These are phyloP conservation scores for Aegilops sharonensis DNA, from an alignment of 176 grass and related monocot species.

Conservation along the genomic window DNA sequence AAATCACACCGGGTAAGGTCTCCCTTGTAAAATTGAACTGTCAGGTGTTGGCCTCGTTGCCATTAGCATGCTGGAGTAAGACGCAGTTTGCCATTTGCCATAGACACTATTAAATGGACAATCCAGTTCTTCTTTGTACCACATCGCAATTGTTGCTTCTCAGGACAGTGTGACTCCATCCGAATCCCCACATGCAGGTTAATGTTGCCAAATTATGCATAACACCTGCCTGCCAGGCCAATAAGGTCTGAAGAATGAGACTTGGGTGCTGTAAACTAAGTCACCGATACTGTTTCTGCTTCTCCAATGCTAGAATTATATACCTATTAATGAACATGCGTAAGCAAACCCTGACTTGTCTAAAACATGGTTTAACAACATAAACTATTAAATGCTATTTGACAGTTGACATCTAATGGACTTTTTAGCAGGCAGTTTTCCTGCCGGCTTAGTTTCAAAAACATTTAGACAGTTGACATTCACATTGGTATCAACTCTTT, in stretches of 20 bases:
- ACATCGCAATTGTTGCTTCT: neutral
- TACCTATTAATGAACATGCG: neutral
- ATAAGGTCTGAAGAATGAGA: neutral
- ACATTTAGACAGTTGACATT: neutral
- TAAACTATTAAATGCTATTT: neutral
- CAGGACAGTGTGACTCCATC: neutral
- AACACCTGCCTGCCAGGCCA: neutral
- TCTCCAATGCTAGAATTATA: slow-evolving; percentile 14
- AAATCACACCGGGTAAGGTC: neutral
- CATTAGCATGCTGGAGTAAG: neutral
- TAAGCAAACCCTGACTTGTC: too few species aligned
- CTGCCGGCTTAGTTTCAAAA: neutral
- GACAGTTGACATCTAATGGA: neutral
- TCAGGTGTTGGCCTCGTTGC: neutral
- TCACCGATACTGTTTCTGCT: neutral
- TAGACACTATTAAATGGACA: neutral
- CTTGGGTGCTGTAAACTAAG: neutral
- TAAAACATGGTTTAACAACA: slow-evolving; percentile 7
- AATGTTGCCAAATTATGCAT: neutral
- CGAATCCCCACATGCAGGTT: neutral
- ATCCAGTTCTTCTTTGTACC: neutral
- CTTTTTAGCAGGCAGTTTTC: neutral
- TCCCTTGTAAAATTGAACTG: neutral
- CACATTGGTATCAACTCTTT: slow-evolving; percentile 18
- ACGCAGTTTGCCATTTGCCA: neutral